These are phyloP conservation scores for Phytopythium ostracodes DNA, from an alignment of 352 stramenopile genomes.

Conservation along the genomic window DNA sequence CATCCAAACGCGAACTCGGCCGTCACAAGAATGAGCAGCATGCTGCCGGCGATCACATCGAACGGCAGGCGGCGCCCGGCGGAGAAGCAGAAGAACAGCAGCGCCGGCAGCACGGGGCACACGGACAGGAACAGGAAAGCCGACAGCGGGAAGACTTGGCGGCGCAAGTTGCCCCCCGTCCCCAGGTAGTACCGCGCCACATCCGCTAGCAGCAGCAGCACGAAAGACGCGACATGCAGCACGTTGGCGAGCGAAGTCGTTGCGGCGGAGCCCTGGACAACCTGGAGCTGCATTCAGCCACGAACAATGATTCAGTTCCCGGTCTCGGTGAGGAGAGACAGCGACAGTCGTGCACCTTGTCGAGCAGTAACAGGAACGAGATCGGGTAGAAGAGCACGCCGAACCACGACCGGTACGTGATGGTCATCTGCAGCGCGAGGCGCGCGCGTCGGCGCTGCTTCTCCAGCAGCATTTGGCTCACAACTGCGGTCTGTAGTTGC, in stretches of 20 bases:
- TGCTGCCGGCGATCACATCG: conserved; percentile 31
- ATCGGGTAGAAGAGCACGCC: conserved; percentile 57
- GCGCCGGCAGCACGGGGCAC: conserved; percentile 48
- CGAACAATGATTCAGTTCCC: no score
- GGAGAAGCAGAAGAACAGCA: conserved; percentile 53
- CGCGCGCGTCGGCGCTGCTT: conserved; percentile 33
- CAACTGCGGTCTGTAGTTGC: background rate
- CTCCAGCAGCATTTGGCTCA: conserved; percentile 23
- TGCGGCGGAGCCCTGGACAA: background rate
- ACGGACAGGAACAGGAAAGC: conserved; percentile 66
- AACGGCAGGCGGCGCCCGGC: conserved; percentile 48
- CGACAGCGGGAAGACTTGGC: conserved; percentile 60
- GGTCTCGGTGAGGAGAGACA: conserved; percentile 1
- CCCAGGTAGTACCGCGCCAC: conserved; percentile 53
- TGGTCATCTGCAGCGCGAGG: conserved; percentile 52
- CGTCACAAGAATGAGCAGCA: conserved; percentile 33
- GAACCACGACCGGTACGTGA: conserved; percentile 55
- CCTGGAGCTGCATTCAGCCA: conserved; percentile 6
- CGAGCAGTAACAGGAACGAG: conserved; percentile 45
- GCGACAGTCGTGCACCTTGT: conserved; percentile 35
- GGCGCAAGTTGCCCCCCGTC: conserved; percentile 46
- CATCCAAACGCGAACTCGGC: conserved; percentile 32
- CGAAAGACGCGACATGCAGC: conserved; percentile 38
- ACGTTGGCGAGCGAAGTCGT: conserved; percentile 27
- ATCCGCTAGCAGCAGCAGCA: conserved; percentile 42